Conservation (phyloP, 768 basidiomycete species). For the Clavulina sp. region DNA sequence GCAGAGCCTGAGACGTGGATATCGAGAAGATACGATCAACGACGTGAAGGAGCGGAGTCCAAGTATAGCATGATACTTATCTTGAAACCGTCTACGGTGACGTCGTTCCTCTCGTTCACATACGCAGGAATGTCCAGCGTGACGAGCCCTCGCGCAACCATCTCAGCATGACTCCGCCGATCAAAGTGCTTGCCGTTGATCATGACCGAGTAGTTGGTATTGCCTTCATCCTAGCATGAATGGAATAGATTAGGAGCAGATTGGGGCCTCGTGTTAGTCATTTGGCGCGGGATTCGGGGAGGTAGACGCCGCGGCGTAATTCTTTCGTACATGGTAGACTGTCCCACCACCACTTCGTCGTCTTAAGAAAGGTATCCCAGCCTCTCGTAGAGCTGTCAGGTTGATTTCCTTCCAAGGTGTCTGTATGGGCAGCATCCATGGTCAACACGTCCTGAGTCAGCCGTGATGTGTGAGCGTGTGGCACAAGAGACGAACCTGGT, state of each 20-base stretch:
- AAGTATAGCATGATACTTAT: constrained; percentile 34
- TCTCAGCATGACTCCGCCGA: constrained; percentile 52
- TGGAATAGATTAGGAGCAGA: background rate
- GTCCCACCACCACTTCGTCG: constrained; percentile 87
- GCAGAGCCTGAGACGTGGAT: constrained; percentile 88
- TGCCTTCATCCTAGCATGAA: constrained; percentile 69
- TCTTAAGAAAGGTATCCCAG: constrained; percentile 56
- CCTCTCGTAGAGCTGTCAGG: constrained; percentile 34
- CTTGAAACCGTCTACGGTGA: constrained; percentile 74
- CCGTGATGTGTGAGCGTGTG: background rate
- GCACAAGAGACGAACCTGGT: constrained; percentile 30
- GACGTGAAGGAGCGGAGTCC: background rate
- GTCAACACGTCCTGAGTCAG: background rate
- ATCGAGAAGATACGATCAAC: constrained; percentile 4
- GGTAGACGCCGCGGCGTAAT: too few species aligned
- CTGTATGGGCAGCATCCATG: constrained; percentile 23
- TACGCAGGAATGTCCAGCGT: constrained; percentile 51
- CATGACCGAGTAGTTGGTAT: constrained; percentile 93
- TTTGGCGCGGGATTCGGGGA: background rate
- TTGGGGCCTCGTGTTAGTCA: background rate
- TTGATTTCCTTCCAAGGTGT: constrained; percentile 98
- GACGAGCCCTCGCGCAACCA: constrained; percentile 62
- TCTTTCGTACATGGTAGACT: constrained; percentile 71
- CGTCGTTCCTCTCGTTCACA: constrained; percentile 82
- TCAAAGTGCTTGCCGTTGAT: constrained; percentile 69